phyloP scores from a whole-genome alignment of 176 grass and related monocot species.

The Elymus sibiricus region DNA sequence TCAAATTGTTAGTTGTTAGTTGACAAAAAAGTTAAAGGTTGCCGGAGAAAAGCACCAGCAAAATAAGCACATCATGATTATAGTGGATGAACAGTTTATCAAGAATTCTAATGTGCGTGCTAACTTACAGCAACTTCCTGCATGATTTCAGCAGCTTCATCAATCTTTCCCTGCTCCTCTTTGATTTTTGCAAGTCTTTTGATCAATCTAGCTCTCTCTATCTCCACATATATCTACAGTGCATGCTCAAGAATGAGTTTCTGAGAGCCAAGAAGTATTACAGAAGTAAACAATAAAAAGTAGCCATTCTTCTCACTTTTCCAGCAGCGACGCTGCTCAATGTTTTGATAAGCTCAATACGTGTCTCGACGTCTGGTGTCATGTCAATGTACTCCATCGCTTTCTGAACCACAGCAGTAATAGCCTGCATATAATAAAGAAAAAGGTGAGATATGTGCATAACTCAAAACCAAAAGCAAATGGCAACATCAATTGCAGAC shows the following conservation, averaged over 20 bases:
- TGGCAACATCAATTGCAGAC: constrained; percentile 12
- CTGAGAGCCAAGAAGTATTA: not conserved
- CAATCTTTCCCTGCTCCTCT: constrained; percentile 78
- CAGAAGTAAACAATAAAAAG: constrained; percentile 12
- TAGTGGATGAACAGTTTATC: not conserved
- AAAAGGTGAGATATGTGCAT: not conserved
- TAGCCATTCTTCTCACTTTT: constrained; percentile 52
- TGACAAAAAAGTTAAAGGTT: not conserved
- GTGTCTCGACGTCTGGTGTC: constrained; percentile 76
- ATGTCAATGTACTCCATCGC: constrained; percentile 97
- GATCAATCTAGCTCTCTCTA: constrained; percentile 94
- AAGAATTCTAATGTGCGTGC: not conserved
- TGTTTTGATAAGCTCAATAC: constrained; percentile 90
- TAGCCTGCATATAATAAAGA: constrained; percentile 56
- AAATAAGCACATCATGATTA: not conserved
- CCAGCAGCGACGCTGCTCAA: constrained; percentile 89
- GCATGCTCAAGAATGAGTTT: constrained; percentile 3
- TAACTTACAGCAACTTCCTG: constrained; percentile 99
- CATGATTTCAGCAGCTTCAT: constrained; percentile 97
- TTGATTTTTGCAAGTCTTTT: constrained; percentile 97
- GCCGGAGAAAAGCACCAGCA: not conserved
- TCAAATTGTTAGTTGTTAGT: constrained; percentile 22
- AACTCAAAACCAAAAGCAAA: not conserved
- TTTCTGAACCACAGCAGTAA: constrained; percentile 86
- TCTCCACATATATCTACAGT: constrained; percentile 92